A percentile compares a stretch with the other conserved stretches of the same genome.
These are phyloP conservation scores for Fusarium sp. DNA, from an alignment of 2,329 filamentous ascomycete species.

Conservation along the genomic window DNA sequence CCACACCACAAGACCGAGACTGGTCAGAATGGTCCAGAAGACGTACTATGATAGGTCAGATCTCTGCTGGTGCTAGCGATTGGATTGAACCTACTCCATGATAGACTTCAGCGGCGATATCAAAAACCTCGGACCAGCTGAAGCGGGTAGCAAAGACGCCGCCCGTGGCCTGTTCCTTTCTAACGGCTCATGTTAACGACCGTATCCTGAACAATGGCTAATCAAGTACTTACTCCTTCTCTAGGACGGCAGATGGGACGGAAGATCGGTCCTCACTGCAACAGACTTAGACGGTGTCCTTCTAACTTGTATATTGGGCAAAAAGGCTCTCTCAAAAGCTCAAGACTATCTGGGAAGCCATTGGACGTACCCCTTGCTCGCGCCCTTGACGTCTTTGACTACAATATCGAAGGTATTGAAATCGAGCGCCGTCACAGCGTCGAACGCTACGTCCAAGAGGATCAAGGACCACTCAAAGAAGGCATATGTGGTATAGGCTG, in stretches of 20 bases:
- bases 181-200: constrained; percentile 50
- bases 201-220: neutral
- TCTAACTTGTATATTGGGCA: constrained; percentile 46
- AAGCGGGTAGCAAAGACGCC: constrained; percentile 78
- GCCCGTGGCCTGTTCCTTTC: constrained; percentile 79
- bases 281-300: constrained; percentile 52
- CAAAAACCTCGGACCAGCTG: constrained; percentile 77
- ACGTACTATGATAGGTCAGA: constrained; percentile 71
- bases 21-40: constrained; percentile 95
- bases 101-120: constrained; percentile 89
- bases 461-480: constrained; percentile 99
- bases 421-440: constrained; percentile 92
- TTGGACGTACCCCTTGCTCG: constrained; percentile 98
- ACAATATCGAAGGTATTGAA: constrained; percentile 90
- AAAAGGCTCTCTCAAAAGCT: constrained; percentile 34
- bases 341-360: constrained; percentile 87
- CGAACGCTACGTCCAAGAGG: constrained; percentile 94
- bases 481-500: constrained; percentile 96
- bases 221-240: constrained; percentile 76
- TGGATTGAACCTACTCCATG: constrained; percentile 74
- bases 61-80: constrained; percentile 1
- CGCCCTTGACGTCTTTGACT: constrained; percentile 87
- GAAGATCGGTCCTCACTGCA: constrained; percentile 60
- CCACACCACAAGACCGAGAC: constrained; percentile 90
- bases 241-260: constrained; percentile 62